Percentiles rank a stretch among this genome's conserved stretches.
Conservation (phyloP, 2,329 filamentous ascomycete genomes). For the Aspergillus ibericus region DNA sequence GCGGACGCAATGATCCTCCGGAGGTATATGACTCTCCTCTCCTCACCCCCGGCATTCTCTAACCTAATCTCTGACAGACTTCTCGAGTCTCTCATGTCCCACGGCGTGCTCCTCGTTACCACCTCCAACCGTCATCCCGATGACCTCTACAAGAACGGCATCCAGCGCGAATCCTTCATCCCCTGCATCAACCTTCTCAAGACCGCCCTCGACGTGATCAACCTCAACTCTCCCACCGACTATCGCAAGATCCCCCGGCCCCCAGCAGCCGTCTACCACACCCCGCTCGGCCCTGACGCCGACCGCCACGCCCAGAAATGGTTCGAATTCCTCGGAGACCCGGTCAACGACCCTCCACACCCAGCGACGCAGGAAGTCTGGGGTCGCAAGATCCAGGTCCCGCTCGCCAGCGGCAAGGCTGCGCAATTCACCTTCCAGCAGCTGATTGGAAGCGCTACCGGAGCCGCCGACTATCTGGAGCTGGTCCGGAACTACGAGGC, state of each 20-base stretch:
- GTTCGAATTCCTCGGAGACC: constrained; percentile 92
- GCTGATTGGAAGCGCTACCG: constrained; percentile 82
- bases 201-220: constrained; percentile 79
- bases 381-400: constrained; percentile 87
- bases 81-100: constrained; percentile 87
- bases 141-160: constrained; percentile 96
- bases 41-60: constrained; percentile 17
- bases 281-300: constrained; percentile 77
- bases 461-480: constrained; percentile 93
- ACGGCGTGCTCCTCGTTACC: constrained; percentile 94
- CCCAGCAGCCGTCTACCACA: constrained; percentile 90
- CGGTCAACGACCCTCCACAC: constrained; percentile 72
- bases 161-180: constrained; percentile 92
- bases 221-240: constrained; percentile 91
- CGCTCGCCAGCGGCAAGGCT: constrained; percentile 80
- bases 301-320: constrained; percentile 84
- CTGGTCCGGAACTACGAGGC: constrained; percentile 85
- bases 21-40: constrained; percentile 46
- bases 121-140: constrained; percentile 96
- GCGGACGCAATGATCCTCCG: constrained; percentile 98
- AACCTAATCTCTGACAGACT: constrained; percentile 50
- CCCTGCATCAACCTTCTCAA: constrained; percentile 94
- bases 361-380: constrained; percentile 80
- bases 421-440: constrained; percentile 93
- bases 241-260: constrained; percentile 96